These are phyloP conservation scores for Bipolaris bicolor DNA, from an alignment of 2,329 filamentous ascomycete genomes.

Conservation along the genomic window DNA sequence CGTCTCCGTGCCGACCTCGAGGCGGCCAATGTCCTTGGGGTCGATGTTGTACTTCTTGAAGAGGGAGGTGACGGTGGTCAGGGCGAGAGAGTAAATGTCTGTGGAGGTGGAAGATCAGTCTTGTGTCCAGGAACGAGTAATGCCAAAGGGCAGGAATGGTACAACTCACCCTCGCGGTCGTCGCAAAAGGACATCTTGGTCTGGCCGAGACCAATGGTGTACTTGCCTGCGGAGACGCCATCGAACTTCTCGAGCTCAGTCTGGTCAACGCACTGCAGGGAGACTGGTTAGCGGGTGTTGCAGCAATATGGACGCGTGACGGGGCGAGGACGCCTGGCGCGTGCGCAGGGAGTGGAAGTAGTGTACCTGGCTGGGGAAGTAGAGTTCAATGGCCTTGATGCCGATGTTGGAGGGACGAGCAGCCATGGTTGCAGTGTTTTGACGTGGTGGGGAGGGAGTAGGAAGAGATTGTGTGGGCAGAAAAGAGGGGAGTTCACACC, in stretches of 20 bases:
- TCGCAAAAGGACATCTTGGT: constrained; percentile 63
- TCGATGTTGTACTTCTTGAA: constrained; percentile 61
- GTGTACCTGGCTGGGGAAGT: constrained; percentile 60
- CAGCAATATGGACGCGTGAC: constrained; percentile 14
- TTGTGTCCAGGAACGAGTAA: not conserved
- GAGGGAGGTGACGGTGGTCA: constrained; percentile 59
- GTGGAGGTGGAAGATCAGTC: constrained; percentile 23
- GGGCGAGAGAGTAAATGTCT: constrained; percentile 62
- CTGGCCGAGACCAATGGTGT: constrained; percentile 62
- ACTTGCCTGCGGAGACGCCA: constrained; percentile 59
- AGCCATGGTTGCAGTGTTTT: constrained; percentile 48
- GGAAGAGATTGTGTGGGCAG: constrained; percentile 24
- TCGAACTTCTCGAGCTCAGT: constrained; percentile 62
- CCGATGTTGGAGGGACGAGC: constrained; percentile 58
- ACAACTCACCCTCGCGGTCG: constrained; percentile 57
- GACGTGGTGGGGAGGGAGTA: constrained; percentile 20
- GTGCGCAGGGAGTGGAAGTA: constrained; percentile 1
- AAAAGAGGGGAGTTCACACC: constrained; percentile 39
- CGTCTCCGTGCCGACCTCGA: constrained; percentile 62
- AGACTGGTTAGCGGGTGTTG: constrained; percentile 18
- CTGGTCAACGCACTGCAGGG: constrained; percentile 59
- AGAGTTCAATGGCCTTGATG: constrained; percentile 62
- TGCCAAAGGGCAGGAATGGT: not conserved
- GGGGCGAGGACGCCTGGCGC: not conserved
- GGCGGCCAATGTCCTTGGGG: constrained; percentile 57